A percentile compares a stretch with the other conserved stretches of the same genome.
These are phyloP conservation scores for Rhodotorula sp. DNA, from an alignment of 1,284 basidiomycete genomes.

Conservation along the genomic window DNA sequence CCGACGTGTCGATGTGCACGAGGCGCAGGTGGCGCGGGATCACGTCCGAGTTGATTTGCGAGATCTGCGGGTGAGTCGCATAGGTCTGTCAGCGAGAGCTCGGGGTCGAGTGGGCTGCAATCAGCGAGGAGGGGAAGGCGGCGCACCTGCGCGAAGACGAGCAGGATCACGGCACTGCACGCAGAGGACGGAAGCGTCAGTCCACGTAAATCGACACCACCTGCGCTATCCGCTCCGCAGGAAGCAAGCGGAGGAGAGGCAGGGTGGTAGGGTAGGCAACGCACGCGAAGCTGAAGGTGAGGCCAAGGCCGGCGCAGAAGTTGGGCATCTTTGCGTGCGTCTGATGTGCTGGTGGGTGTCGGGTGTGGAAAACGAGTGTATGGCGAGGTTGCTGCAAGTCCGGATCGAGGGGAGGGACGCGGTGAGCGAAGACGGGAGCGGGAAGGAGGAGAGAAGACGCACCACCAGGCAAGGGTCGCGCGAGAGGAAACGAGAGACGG, in stretches of 20 bases:
- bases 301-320: conserved; percentile 28
- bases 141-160: conserved; percentile 31
- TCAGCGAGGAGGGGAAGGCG: background rate
- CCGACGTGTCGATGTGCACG: conserved; percentile 39
- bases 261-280: background rate
- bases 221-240: background rate
- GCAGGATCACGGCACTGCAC: conserved; percentile 28
- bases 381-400: background rate
- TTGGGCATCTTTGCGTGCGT: conserved; percentile 16
- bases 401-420: no score
- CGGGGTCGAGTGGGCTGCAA: background rate
- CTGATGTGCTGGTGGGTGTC: background rate
- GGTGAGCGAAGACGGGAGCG: background rate
- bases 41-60: conserved; percentile 25
- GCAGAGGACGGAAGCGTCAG: no score
- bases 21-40: conserved; percentile 41
- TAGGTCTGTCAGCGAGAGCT: background rate
- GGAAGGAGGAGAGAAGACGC: background rate
- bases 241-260: no score
- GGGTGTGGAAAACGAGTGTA: background rate
- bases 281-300: conserved; percentile 25
- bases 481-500: background rate
- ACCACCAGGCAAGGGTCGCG: background rate
- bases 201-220: background rate
- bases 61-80: conserved; percentile 12